phyloP scores from a whole-genome alignment of 2,329 filamentous ascomycete species.

The Fusarium succisae region DNA sequence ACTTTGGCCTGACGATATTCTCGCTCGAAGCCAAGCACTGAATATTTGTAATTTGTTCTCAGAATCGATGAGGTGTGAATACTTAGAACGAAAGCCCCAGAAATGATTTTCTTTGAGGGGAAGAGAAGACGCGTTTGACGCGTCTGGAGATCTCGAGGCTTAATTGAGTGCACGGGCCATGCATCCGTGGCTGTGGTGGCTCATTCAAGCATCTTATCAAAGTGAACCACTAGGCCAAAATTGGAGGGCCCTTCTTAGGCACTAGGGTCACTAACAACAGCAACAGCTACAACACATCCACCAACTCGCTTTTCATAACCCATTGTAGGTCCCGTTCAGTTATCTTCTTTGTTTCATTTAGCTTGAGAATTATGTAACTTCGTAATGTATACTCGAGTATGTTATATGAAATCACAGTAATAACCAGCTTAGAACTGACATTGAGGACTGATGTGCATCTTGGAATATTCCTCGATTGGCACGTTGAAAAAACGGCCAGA shows the following conservation, averaged over 20 bases:
- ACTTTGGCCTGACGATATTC: conserved; percentile 35
- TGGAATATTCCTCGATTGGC: background rate
- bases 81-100: background rate
- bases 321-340: background rate
- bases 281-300: background rate
- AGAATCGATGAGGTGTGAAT: background rate
- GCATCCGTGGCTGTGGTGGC: conserved; percentile 7
- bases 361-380: background rate
- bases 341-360: background rate
- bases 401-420: background rate
- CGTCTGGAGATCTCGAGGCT: conserved; percentile 8
- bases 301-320: background rate
- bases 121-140: conserved; percentile 29
- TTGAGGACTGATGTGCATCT: background rate
- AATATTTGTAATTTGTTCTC: background rate
- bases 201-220: background rate
- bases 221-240: too few relatives aligned
- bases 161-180: conserved; percentile 22
- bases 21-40: background rate
- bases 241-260: too few relatives aligned
- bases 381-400: background rate
- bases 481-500: background rate
- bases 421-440: background rate
- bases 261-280: too few relatives aligned
- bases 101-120: background rate